Evolutionary conservation across 1,284 basidiomycete genomes (phyloP).

Genomic region (Boletus calvinii): DNA sequence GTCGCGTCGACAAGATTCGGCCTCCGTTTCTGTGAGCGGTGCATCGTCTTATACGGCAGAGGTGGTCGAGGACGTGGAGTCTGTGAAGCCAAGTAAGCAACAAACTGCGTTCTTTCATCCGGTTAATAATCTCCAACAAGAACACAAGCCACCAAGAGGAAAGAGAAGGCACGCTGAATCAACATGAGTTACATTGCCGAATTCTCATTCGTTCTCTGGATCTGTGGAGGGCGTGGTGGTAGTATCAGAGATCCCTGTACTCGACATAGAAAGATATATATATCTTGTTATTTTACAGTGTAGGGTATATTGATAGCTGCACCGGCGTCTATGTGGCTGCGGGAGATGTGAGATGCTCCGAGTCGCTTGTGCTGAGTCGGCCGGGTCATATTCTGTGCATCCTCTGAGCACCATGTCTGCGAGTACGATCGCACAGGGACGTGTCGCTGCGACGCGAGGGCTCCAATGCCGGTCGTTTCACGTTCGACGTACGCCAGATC

Average conservation of each 20-base stretch:
- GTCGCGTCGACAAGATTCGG: slow-evolving; percentile 30
- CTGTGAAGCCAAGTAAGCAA: slow-evolving; percentile 31
- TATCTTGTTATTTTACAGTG: slow-evolving; percentile 27
- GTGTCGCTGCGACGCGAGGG: slow-evolving; percentile 1
- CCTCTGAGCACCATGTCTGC: slow-evolving; percentile 9
- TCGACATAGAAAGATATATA: slow-evolving; percentile 26
- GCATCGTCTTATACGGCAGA: slow-evolving; percentile 34
- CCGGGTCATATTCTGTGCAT: slow-evolving; percentile 1
- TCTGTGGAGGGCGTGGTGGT: slow-evolving; percentile 6
- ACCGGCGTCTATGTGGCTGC: slow-evolving; percentile 1
- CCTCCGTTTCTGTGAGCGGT: slow-evolving; percentile 34
- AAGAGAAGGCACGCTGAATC: slow-evolving; percentile 25
- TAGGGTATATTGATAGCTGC: slow-evolving; percentile 2
- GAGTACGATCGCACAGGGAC: slow-evolving; percentile 3
- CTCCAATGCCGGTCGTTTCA: slow-evolving; percentile 23
- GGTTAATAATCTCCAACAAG: slow-evolving; percentile 14
- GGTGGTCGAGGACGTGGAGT: slow-evolving; percentile 27
- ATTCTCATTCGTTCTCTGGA: background rate
- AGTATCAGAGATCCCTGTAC: slow-evolving; percentile 22
- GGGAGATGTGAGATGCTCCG: background rate
- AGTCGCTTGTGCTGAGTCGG: background rate
- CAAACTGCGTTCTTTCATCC: background rate
- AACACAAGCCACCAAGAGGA: slow-evolving; percentile 28
- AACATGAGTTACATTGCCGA: slow-evolving; percentile 11
- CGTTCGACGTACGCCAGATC: slow-evolving; percentile 28